Base-by-base conservation (phyloP, 2,329 filamentous ascomycete species). In the Coniochaeta hoffmannii region DNA sequence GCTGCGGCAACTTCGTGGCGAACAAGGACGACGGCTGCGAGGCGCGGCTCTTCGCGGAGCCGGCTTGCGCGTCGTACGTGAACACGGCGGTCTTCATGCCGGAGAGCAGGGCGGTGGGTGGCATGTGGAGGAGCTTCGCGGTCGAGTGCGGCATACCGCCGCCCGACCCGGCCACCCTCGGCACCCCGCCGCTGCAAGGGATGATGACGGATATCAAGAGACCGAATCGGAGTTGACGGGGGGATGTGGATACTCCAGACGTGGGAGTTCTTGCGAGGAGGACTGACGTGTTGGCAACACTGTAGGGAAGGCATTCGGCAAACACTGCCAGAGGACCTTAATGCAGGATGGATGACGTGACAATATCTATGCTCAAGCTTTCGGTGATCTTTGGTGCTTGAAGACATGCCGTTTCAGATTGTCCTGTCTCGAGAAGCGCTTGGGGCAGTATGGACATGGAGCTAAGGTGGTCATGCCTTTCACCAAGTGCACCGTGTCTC, bases 11-110 rank as follows among this genome's bases (percentile, higher is more conserved):
- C 26, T 72, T 73, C 54, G 26, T 67, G 35, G 70, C 66, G 32
- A 71, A 69, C 55, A 69, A 70, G 60, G 65, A 62, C 22, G 69
- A 71, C 55, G 71, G 70, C 1, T 73, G 71, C 56, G 60, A 71
- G 61, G 71, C 69, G 15, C 62, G 65, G 12, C 56, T 73, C 19
- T 73, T 72, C 54, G 64, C 61, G 26, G 69, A 73, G 57, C 62
- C 61, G 1, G 61, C 63, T 19, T 73, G 71, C 54, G 50, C 58
- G 17, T 64, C 59, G 32, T 73, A 69, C 35, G 55, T 65, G 7
- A 73, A 73, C 53, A 59, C 70, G 17, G 70, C 68, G 11, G 70
- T 73, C 1, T 73, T 73, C 52, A 63, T 67, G 32, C 67, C 66
- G 2, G 69, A 72, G 59, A 44, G 60, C 10, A 60, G 64, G 50